Evolutionary conservation across 495 filamentous ascomycete genomes (phyloP).

Genomic region (Melanomma pulvis-pyrius): DNA sequence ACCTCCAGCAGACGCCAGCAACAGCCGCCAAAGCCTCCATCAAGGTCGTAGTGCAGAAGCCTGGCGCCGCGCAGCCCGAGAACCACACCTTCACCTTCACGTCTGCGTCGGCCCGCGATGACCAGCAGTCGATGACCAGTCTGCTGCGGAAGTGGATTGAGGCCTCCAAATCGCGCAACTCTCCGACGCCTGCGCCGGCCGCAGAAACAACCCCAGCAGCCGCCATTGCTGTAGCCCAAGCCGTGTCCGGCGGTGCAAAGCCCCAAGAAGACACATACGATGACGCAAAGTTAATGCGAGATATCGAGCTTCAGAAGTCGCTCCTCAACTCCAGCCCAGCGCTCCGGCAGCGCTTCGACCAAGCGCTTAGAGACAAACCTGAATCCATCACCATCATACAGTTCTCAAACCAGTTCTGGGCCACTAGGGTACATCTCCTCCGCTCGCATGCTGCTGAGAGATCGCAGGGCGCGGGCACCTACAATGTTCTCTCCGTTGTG

Average conservation of each 20-base stretch:
- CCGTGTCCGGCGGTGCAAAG: slow-evolving; percentile 50
- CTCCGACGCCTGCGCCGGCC: slow-evolving; percentile 42
- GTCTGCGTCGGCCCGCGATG: slow-evolving; percentile 70
- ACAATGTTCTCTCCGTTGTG: slow-evolving; percentile 90
- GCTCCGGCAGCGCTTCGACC: slow-evolving; percentile 78
- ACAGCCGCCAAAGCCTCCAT: slow-evolving; percentile 83
- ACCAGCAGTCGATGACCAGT: slow-evolving; percentile 83
- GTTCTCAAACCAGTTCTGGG: slow-evolving; percentile 93
- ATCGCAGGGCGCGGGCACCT: slow-evolving; percentile 79
- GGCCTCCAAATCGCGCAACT: slow-evolving; percentile 60
- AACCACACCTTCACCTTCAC: slow-evolving; percentile 87
- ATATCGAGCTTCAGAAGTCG: slow-evolving; percentile 81
- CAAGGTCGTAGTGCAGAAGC: slow-evolving; percentile 74
- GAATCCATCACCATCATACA: slow-evolving; percentile 73
- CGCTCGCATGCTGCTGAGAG: slow-evolving; percentile 89
- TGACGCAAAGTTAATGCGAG: slow-evolving; percentile 69
- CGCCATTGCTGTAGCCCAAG: slow-evolving; percentile 63
- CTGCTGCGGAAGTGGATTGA: slow-evolving; percentile 76
- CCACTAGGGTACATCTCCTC: slow-evolving; percentile 76
- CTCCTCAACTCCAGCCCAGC: slow-evolving; percentile 74
- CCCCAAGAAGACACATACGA: slow-evolving; percentile 68
- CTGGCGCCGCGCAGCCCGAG: slow-evolving; percentile 58
- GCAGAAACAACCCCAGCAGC: slow-evolving; percentile 51
- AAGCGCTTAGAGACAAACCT: slow-evolving; percentile 75
- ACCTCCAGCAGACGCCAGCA: slow-evolving; percentile 91